A percentile compares a stretch with the other conserved stretches of the same genome.
Evolutionary conservation across 208 protist species (phyloP).

Genomic region (Herpetomonas samuelpessoai): DNA sequence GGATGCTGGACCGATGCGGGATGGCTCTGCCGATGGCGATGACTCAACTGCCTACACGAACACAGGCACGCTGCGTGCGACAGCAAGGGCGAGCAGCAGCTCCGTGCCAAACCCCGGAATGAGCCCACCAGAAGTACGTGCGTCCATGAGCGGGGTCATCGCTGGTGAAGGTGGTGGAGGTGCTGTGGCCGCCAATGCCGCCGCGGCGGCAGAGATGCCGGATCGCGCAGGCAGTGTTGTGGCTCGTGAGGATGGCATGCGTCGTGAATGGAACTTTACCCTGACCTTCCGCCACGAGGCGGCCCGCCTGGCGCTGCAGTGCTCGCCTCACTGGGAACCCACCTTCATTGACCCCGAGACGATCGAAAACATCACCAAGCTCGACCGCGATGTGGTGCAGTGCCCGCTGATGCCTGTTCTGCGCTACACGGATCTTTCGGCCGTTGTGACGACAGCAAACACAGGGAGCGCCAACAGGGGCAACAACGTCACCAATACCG

Average conservation of each 20-base stretch:
- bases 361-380: conserved; percentile 37
- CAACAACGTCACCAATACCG: neutral
- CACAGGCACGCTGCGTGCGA: too few species aligned
- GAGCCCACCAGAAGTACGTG: too few species aligned
- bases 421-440: conserved; percentile 59
- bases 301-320: conserved; percentile 63
- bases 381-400: conserved; percentile 58
- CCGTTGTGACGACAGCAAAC: conserved; percentile 20
- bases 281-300: conserved; percentile 66
- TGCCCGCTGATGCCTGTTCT: conserved; percentile 53
- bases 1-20: too few species aligned
- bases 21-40: too few species aligned
- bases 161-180: too few species aligned
- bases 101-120: too few species aligned
- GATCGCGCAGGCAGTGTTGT: neutral
- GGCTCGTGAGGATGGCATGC: conserved; percentile 50
- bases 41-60: too few species aligned
- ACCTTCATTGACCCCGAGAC: conserved; percentile 77
- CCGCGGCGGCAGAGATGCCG: conserved; percentile 1
- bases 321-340: conserved; percentile 74
- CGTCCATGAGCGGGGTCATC: too few species aligned
- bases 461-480: neutral
- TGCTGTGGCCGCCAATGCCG: too few species aligned
- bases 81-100: too few species aligned
- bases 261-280: conserved; percentile 87